Evolutionary conservation across 108 stramenopile species (phyloP), one percentile per base, ranked within the genome.

Genomic region (Bacterosira constricta): DNA sequence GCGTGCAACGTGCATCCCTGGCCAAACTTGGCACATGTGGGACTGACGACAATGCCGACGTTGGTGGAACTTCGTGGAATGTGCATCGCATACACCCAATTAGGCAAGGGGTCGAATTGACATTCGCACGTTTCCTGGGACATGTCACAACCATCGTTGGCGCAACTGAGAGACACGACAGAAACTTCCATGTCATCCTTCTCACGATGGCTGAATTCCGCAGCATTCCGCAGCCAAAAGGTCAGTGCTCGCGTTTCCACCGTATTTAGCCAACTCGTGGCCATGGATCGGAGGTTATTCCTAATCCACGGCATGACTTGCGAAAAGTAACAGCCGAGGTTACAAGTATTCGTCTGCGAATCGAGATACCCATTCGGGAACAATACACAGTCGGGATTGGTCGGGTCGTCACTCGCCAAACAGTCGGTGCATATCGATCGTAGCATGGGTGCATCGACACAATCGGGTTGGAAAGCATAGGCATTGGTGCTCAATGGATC

Each of bases 51-150:
- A 32, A 75, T 69, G 2, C 41, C 57, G 17, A 75, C 61, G 21
- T 75, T 75, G 38, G 74, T 75, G 23, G 69, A 69, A 51, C 69
- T 70, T 45, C 74, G 74, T 11, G 74, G 74, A 37, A 75, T 62
- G 36, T 75, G 59, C 59, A 70, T 46, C 0, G 74, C 74, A 32
- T 70, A 75, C 0, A 75, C 71, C 71, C 71, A 73, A 31, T 73
- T 73, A 30, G 71, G 71, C 2, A 73, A 34, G 35, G 71, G 71
- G 5, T 37, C 39, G 46, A 73, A 73, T 17, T 38, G 29, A 36
- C 71, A 73, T 6, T 39, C 31, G 34, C 71, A 73, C 11, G 62
- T 29, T 3, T 32, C 41, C 21, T 42, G 20, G n/a, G 71, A 26
- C 62, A 56, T 73, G 54, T 63, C 59, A 31, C 71, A 73, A 15